Evolutionary conservation across 2,329 filamentous ascomycete genomes (phyloP), one percentile per base, ranked within the genome.

Genomic region (Aureobasidium subglaciale): DNA sequence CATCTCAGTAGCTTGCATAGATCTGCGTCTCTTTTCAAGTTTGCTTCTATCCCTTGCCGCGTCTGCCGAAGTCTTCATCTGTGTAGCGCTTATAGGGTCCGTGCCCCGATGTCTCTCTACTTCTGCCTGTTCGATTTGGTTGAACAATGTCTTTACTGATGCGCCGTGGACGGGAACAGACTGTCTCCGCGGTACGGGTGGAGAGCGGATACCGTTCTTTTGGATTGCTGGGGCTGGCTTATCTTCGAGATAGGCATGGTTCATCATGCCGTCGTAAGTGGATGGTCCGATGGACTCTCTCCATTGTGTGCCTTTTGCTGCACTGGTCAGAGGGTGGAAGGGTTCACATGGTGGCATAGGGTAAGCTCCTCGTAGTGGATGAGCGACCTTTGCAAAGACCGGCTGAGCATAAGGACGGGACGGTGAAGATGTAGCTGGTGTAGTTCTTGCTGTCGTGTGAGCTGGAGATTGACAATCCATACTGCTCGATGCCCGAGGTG

Each of bases 1-100:
- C 68, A 86, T 82, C 61, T 90, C 86, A 63, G n/a, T n/a, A n/a
- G 90, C 84, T 34, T 32, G 4, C 2, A 45, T n/a, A 3, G 10
- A 20, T 6, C n/a, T 32, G 27, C 27, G 42, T 9, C 42, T 25
- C 7, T 20, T 25, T 78, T 78, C 48, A 79, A 79, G 13, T 88
- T 83, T 80, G 75, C 60, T 82, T n/a, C 34, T 37, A 78, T 60
- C 78, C 80, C 46, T 80, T 81, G 38, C 75, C 71, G 55, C 78
- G 76, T 62, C 83, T 79, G n/a, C 63, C 78, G 74, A 66, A 5
- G 10, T 10, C 6, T 35, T 35, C n/a, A n/a, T n/a, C 32, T 35
- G 32, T n/a, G 32, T 15, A 64, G 81, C 76, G n/a, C n/a, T n/a
- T n/a, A n/a, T n/a, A n/a, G n/a, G n/a, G n/a, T n/a, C n/a, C n/a